Evolutionary conservation across 257 asterid species (phyloP).

Genomic region (Przewalskia tangutica): DNA sequence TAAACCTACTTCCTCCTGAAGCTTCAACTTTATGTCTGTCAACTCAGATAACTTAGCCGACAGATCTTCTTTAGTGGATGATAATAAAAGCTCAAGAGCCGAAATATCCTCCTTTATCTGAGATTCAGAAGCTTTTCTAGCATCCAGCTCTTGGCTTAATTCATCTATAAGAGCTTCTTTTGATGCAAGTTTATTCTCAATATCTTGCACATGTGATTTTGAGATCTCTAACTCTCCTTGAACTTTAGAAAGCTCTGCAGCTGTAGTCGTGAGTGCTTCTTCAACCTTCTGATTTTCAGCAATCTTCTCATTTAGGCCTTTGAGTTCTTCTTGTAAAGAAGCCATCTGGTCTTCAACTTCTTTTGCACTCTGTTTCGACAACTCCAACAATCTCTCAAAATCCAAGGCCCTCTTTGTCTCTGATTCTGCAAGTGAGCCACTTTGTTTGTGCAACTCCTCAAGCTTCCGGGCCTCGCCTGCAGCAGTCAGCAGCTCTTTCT

Average conservation of each 20-base stretch:
- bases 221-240: constrained; percentile 51
- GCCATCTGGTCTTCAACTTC: constrained; percentile 52
- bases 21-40: constrained; percentile 38
- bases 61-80: constrained; percentile 31
- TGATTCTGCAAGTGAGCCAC: constrained; percentile 54
- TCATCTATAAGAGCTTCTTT: constrained; percentile 44
- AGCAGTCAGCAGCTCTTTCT: constrained; percentile 36
- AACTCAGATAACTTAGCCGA: constrained; percentile 37
- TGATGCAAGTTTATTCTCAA: constrained; percentile 53
- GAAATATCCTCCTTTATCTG: constrained; percentile 38
- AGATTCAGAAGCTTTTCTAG: constrained; percentile 41
- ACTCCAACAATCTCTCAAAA: constrained; percentile 56
- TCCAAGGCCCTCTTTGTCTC: constrained; percentile 55
- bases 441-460: constrained; percentile 65
- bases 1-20: constrained; percentile 34
- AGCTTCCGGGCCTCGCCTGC: constrained; percentile 23
- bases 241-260: constrained; percentile 47
- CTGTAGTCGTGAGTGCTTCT: constrained; percentile 37
- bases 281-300: constrained; percentile 55
- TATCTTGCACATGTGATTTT: constrained; percentile 45
- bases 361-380: constrained; percentile 39
- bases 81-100: constrained; percentile 36
- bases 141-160: constrained; percentile 45
- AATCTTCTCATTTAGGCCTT: constrained; percentile 35
- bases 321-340: constrained; percentile 42